phyloP scores from a whole-genome alignment of 192 early-diverging fungal genomes.

The Endogone sp. region DNA sequence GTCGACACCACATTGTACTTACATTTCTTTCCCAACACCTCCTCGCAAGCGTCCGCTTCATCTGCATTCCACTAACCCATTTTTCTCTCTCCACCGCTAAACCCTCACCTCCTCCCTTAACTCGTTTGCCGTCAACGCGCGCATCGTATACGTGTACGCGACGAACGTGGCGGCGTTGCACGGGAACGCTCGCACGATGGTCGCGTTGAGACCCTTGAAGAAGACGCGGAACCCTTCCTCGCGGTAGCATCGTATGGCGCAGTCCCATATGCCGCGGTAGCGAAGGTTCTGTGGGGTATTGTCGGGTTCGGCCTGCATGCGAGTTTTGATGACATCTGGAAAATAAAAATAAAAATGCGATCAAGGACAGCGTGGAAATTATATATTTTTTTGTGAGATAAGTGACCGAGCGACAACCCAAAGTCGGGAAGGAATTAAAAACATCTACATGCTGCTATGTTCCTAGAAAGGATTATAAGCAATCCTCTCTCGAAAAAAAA shows the following conservation, averaged over 20 bases:
- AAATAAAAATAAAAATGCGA: background rate
- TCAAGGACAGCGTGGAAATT: background rate
- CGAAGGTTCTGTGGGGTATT: conserved; percentile 23
- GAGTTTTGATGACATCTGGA: conserved; percentile 57
- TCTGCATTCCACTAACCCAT: too few relatives aligned
- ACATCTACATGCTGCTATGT: too few relatives aligned
- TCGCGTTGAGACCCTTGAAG: conserved; percentile 52
- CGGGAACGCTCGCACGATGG: conserved; percentile 53
- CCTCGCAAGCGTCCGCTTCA: too few relatives aligned
- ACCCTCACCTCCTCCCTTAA: background rate
- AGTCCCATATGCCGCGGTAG: conserved; percentile 39
- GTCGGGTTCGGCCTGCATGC: conserved; percentile 49
- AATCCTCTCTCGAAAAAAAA: background rate
- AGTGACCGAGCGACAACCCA: too few relatives aligned
- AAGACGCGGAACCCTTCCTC: conserved; percentile 52
- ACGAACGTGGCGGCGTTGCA: conserved; percentile 57
- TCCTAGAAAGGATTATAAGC: too few relatives aligned
- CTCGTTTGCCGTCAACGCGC: conserved; percentile 14
- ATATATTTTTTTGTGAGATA: too few relatives aligned
- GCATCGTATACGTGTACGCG: conserved; percentile 52
- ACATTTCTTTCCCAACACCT: background rate
- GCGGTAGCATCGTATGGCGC: conserved; percentile 38
- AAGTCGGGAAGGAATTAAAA: too few relatives aligned
- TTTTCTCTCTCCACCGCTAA: too few relatives aligned
- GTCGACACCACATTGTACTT: background rate